Evolutionary conservation across 1,139 yeast species (phyloP).

Genomic region (Protomyces pachydermus): DNA sequence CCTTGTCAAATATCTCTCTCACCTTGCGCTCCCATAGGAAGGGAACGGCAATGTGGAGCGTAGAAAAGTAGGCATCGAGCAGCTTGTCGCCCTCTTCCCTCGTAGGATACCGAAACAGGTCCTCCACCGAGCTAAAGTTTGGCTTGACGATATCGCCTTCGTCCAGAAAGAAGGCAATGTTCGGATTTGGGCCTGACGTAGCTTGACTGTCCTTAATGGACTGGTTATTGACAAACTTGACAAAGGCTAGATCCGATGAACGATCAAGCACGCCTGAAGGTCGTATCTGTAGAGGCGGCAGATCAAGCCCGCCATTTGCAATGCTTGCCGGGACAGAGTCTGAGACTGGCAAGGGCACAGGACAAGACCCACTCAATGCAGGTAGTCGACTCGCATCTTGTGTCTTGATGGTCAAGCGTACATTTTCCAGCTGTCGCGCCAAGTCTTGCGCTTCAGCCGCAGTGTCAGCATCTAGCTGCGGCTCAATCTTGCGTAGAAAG

Average conservation of each 20-base stretch:
- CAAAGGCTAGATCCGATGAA: conserved; percentile 22
- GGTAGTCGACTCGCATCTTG: not conserved
- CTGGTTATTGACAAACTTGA: conserved; percentile 22
- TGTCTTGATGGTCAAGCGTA: not conserved
- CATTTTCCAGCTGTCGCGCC: not conserved
- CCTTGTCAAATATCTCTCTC: conserved; percentile 10
- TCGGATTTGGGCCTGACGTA: not conserved
- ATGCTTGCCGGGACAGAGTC: conserved; percentile 1
- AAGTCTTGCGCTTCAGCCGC: conserved; percentile 5
- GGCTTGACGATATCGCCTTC: conserved; percentile 23
- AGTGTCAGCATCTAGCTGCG: conserved; percentile 14
- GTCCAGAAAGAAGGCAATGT: conserved; percentile 13
- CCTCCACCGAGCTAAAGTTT: conserved; percentile 18
- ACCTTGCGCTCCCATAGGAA: conserved; percentile 23
- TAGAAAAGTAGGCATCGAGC: conserved; percentile 24
- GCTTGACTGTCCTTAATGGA: conserved; percentile 4
- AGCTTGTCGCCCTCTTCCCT: conserved; percentile 18
- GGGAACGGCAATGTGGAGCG: conserved; percentile 23
- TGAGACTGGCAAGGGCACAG: not conserved
- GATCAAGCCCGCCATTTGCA: conserved; percentile 12
- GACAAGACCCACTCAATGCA: not conserved
- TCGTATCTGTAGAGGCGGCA: conserved; percentile 13
- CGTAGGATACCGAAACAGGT: conserved; percentile 17
- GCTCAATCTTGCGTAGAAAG: conserved; percentile 9
- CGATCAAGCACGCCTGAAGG: conserved; percentile 21